phyloP scores from a whole-genome alignment of 768 basidiomycete genomes.

The Kwoniella europaea region DNA sequence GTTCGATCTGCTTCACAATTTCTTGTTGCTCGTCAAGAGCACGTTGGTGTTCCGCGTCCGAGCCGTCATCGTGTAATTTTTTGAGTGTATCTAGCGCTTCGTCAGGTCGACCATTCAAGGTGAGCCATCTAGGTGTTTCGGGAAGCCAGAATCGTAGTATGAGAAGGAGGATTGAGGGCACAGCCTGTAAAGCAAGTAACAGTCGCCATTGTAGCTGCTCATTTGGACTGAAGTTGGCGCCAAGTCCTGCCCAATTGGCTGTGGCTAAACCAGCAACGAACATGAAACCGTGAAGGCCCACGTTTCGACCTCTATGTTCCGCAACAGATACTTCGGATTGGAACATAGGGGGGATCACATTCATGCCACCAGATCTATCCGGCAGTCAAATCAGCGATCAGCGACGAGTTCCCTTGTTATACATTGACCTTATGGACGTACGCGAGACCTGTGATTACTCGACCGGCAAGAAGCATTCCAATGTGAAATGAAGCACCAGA shows the following conservation, averaged over 20 bases:
- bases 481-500: conserved; percentile 4
- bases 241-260: conserved; percentile 9
- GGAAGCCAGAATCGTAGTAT: not conserved
- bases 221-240: conserved; percentile 4
- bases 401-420: too few species aligned
- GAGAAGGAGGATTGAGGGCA: not conserved
- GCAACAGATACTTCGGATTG: conserved; percentile 19
- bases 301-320: conserved; percentile 5
- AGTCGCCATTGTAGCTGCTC: not conserved
- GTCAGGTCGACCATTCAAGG: not conserved
- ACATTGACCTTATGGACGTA: not conserved
- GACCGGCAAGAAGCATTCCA: conserved; percentile 12
- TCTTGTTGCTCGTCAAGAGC: conserved; percentile 3
- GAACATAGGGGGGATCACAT: conserved; percentile 10
- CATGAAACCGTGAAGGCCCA: conserved; percentile 8
- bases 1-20: conserved; percentile 9
- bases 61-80: not conserved
- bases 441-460: conserved; percentile 11
- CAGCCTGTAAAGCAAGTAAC: not conserved
- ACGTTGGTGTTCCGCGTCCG: not conserved
- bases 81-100: not conserved
- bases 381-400: not conserved
- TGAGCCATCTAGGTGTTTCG: not conserved
- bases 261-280: conserved; percentile 10
- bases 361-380: conserved; percentile 5